Conservation (phyloP, 495 filamentous ascomycete genomes). For the Cenococcum geophilum region DNA sequence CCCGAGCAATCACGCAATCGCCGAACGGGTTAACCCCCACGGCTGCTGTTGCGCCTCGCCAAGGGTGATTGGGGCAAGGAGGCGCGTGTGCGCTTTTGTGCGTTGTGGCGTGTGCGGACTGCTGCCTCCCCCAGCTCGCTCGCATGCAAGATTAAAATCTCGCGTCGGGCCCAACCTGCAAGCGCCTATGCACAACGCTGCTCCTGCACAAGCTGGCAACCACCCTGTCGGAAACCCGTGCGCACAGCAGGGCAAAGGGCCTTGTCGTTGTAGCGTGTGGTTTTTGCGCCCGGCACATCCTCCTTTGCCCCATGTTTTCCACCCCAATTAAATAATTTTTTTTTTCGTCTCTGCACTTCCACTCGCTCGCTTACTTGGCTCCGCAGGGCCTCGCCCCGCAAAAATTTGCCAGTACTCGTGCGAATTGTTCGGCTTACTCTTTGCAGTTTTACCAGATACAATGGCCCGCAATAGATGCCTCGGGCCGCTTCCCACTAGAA, state of each 20-base stretch:
- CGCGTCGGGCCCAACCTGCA: conserved; percentile 13
- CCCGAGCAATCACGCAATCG: not conserved
- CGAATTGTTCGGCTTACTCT: conserved; percentile 20
- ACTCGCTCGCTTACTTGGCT: too few relatives aligned
- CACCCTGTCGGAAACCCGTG: conserved; percentile 4
- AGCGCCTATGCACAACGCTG: conserved; percentile 7
- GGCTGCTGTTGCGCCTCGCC: not conserved
- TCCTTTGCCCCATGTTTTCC: too few relatives aligned
- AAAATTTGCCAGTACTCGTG: not conserved
- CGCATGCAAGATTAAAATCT: conserved; percentile 22
- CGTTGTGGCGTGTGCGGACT: conserved; percentile 6
- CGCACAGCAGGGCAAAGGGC: too few relatives aligned
- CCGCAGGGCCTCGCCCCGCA: not conserved
- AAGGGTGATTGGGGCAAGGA: conserved; percentile 4
- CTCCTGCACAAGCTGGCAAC: conserved; percentile 1
- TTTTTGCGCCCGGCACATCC: too few relatives aligned
- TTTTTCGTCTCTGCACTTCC: conserved; percentile 2
- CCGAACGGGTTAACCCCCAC: conserved; percentile 13
- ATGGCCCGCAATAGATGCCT: conserved; percentile 3
- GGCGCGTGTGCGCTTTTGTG: conserved; percentile 13
- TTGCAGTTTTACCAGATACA: conserved; percentile 23
- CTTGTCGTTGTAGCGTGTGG: too few relatives aligned
- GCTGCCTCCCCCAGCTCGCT: conserved; percentile 5
- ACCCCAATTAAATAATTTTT: too few relatives aligned
- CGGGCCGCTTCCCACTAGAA: not conserved